Base-by-base conservation (phyloP, 129 eudicot genomes). In the Helichrysum umbraculigerum region DNA sequence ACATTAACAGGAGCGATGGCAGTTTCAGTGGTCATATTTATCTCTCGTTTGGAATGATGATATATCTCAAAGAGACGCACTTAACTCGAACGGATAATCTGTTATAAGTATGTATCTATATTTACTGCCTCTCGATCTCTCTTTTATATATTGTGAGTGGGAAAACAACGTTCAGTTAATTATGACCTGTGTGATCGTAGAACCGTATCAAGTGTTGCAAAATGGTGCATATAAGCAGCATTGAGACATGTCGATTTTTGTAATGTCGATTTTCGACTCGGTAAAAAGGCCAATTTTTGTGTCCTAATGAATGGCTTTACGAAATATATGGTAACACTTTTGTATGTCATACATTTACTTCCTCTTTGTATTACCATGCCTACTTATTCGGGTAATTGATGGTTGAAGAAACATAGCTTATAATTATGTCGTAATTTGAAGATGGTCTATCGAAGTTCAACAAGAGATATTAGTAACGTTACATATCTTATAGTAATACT, bases 21-120 rank as follows among this genome's bases (percentile, higher is more conserved):
- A 28, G 76, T 62, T 65, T 81, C 86, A 66, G 81, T 76, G 71
- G 76, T 67, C 84, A 80, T 78, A 54, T 80, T 41, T 75, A 75
- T 80, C 62, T 79, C 79, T 25, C 28, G 28, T 25, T 25, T 25
- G 28, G 28, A 25, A 25, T 25, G 28, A 25, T 25, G 28, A 25
- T 25, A 25, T 25, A 25, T 25, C 28, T 73, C 74, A 66, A 79
- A 80, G 84, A 80, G 76, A 76, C 80, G 57, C 79, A 58, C 74
- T 68, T 76, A 76, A 67, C 66, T 59, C n/a, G 30, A 73, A 73
- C 8, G 71, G 74, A 67, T 37, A 58, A 58, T 58, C 58, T 79
- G 63, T 58, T 80, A 68, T 32, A 80, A 67, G 71, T 80, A 80
- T 67, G 70, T 80, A 67, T 80, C 75, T 74, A 80, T 74, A 67